Base-by-base conservation (phyloP, 495 filamentous ascomycete genomes). In the Tricharina praecox region DNA sequence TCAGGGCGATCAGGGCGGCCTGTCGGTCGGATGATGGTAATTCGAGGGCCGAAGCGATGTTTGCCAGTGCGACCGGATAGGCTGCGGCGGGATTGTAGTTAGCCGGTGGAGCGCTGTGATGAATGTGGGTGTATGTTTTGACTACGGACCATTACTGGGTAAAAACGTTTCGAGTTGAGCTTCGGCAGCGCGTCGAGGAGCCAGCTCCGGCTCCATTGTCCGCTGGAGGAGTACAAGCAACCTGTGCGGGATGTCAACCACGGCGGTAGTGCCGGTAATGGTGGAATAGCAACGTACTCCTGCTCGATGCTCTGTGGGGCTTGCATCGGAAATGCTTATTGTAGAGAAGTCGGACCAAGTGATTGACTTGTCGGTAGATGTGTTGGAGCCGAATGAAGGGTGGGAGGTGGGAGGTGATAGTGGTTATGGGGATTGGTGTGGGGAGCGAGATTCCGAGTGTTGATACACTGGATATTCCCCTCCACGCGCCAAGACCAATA, bases 11-110 rank as follows among this genome's bases (percentile, higher is more conserved):
- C 32, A 96, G 67, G 24, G 90, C 81, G 18, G 84, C 70, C 65
- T 94, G 90, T 49, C 90, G 79, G 42, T 90, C 71, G 38, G 81
- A 71, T 45, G 78, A 64, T 5, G 79, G 70, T 38, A 86, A 69
- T 36, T 76, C 73, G 5, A 72, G 63, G 63, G 92, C 81, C 28
- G 72, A 70, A 43, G 78, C 87, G 54, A 96, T 82, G 45, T 83
- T 76, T 49, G 78, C 70, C 23, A 96, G 75, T 26, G 78, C 76
- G 35, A 79, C 64, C 18, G 90, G 81, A 56, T 86, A 93, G 23
- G 76, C 78, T 58, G 67, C 63, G 53, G n/a, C n/a, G n/a, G n/a
- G 8, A 35, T 38, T 18, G 16, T 26, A 16, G 28, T 50, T 24
- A 50, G 39, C 34, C 26, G 20, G 32, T 28, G 11, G 13, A 49